Evolutionary conservation across 257 asterid genomes (phyloP).

Genomic region (Eustoma russellianum): DNA sequence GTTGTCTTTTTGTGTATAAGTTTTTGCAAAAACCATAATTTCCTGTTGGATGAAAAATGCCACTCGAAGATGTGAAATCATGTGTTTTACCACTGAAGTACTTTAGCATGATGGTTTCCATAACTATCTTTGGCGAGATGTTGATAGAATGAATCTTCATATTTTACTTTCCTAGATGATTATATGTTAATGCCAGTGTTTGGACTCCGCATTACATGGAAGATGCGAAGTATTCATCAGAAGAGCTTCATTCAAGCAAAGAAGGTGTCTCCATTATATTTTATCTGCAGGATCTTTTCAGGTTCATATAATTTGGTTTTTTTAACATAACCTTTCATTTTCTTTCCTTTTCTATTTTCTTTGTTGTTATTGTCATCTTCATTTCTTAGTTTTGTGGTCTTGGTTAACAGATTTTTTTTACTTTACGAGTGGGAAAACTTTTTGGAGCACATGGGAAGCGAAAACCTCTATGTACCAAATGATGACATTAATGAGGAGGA

Average conservation of each 20-base stretch:
- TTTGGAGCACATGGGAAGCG: conserved; percentile 62
- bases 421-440: conserved; percentile 80
- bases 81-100: neutral
- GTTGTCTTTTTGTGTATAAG: neutral
- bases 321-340: neutral
- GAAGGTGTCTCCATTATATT: conserved; percentile 76
- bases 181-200: conserved; percentile 36
- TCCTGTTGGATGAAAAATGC: no score
- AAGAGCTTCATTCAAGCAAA: conserved; percentile 78
- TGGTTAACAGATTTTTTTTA: conserved; percentile 10
- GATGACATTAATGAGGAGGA: conserved; percentile 54
- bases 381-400: conserved; percentile 3
- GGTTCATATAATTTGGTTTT: conserved; percentile 28
- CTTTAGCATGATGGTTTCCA: neutral
- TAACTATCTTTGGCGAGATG: neutral
- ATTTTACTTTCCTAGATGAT: conserved; percentile 13
- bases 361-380: neutral
- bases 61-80: neutral
- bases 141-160: neutral
- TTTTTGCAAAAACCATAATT: neutral
- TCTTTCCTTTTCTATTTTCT: neutral
- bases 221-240: conserved; percentile 68
- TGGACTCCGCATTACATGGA: conserved; percentile 89
- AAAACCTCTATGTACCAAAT: conserved; percentile 23
- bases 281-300: conserved; percentile 88